These are phyloP conservation scores for Aegilops tauschii DNA, from an alignment of 176 grass and related monocot genomes.

Conservation along the genomic window DNA sequence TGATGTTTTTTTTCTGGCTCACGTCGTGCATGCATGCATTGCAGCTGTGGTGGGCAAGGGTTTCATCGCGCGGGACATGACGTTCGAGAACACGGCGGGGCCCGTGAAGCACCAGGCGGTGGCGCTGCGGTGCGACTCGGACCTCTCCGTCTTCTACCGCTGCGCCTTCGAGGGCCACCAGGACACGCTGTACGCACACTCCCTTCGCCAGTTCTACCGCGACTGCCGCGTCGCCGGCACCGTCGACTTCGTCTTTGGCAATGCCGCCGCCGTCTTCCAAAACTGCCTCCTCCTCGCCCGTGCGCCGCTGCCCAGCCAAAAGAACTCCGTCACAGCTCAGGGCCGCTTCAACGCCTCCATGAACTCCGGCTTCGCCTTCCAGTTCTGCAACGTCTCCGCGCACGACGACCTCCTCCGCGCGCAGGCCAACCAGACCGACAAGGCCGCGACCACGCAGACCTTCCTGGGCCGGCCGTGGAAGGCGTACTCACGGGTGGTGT, in stretches of 20 bases:
- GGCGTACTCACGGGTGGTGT: conserved; percentile 43
- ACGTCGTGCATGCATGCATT: neutral
- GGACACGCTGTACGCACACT: conserved; percentile 95
- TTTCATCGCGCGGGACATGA: conserved; percentile 79
- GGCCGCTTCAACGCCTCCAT: conserved; percentile 53
- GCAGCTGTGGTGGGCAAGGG: conserved; percentile 60
- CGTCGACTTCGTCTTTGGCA: conserved; percentile 91
- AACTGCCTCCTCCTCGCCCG: conserved; percentile 43
- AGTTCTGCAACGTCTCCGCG: conserved; percentile 69
- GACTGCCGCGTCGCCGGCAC: conserved; percentile 66
- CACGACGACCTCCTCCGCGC: conserved; percentile 38
- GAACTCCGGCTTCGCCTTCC: conserved; percentile 74
- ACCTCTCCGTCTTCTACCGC: conserved; percentile 80
- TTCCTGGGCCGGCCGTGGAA: conserved; percentile 79
- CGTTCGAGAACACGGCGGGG: conserved; percentile 80
- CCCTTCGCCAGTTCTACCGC: conserved; percentile 85
- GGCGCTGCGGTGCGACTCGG: conserved; percentile 70
- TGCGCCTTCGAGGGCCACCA: conserved; percentile 79
- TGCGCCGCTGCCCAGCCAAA: conserved; percentile 37
- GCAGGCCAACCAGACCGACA: neutral
- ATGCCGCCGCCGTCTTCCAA: conserved; percentile 82
- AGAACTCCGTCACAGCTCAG: conserved; percentile 79
- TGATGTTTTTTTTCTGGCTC: neutral
- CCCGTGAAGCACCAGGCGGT: conserved; percentile 73
- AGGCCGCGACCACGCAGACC: neutral